phyloP scores from a whole-genome alignment of 2,329 filamentous ascomycete species.

The Trichoderma sp. region DNA sequence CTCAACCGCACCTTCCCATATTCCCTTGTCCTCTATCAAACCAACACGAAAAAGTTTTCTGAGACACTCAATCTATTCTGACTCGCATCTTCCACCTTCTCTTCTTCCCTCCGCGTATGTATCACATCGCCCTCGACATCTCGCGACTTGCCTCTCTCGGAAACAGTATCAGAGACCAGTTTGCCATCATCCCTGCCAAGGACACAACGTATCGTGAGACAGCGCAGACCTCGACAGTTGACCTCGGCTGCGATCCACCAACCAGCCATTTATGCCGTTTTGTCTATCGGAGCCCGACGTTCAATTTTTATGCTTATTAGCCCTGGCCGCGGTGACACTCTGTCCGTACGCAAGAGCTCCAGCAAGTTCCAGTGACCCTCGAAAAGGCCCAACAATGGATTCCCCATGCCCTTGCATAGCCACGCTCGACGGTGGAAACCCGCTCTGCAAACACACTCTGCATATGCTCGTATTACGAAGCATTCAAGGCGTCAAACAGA shows the following conservation, averaged over 20 bases:
- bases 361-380: background rate
- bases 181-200: conserved; percentile 6
- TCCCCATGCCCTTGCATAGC: conserved; percentile 11
- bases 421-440: conserved; percentile 16
- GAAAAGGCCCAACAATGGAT: background rate
- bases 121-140: background rate
- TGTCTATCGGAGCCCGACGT: background rate
- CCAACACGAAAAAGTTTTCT: background rate
- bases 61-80: conserved; percentile 15
- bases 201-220: background rate
- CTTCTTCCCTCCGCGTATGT: background rate
- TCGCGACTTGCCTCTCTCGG: background rate
- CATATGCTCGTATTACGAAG: too few relatives aligned
- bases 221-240: background rate
- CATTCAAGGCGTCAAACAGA: background rate
- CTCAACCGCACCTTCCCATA: background rate
- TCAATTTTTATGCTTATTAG: conserved; percentile 20
- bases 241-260: background rate
- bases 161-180: background rate
- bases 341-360: background rate
- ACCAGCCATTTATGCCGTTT: background rate
- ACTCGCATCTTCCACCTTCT: background rate
- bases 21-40: background rate
- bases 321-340: background rate
- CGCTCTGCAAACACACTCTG: background rate